These are phyloP conservation scores for Gymnopilus dilepis DNA, from an alignment of 768 basidiomycete species.

Conservation along the genomic window DNA sequence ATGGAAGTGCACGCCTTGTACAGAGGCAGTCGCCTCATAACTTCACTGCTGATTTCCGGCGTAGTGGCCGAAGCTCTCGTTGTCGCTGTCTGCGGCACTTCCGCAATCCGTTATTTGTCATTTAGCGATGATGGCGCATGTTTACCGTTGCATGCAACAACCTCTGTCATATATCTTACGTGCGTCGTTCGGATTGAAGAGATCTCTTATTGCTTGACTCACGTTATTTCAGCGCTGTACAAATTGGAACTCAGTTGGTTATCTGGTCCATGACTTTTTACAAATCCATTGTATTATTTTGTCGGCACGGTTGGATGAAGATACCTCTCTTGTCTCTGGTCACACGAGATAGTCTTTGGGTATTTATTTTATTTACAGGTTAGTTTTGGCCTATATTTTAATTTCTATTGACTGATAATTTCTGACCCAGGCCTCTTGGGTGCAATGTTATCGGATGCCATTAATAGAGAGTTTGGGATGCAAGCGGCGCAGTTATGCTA, in stretches of 20 bases:
- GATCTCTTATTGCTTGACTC: neutral
- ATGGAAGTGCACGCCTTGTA: constrained; percentile 13
- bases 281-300: constrained; percentile 15
- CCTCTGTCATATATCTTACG: constrained; percentile 12
- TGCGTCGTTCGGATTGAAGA: neutral
- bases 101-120: constrained; percentile 5
- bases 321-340: constrained; percentile 22
- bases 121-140: constrained; percentile 17
- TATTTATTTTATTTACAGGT: constrained; percentile 18
- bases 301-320: constrained; percentile 20
- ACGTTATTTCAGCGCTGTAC: neutral
- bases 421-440: constrained; percentile 8
- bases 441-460: constrained; percentile 10
- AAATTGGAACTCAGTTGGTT: constrained; percentile 16
- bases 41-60: neutral
- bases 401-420: neutral
- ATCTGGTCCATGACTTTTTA: constrained; percentile 19
- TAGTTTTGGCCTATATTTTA: neutral
- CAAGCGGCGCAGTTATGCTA: constrained; percentile 11
- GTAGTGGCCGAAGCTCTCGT: constrained; percentile 4
- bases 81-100: constrained; percentile 8
- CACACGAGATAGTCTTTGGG: constrained; percentile 20
- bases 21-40: constrained; percentile 7
- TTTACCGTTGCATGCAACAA: constrained; percentile 3
- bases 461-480: neutral